These are phyloP conservation scores for Russula olivacea DNA, from an alignment of 768 basidiomycete species.

Conservation along the genomic window DNA sequence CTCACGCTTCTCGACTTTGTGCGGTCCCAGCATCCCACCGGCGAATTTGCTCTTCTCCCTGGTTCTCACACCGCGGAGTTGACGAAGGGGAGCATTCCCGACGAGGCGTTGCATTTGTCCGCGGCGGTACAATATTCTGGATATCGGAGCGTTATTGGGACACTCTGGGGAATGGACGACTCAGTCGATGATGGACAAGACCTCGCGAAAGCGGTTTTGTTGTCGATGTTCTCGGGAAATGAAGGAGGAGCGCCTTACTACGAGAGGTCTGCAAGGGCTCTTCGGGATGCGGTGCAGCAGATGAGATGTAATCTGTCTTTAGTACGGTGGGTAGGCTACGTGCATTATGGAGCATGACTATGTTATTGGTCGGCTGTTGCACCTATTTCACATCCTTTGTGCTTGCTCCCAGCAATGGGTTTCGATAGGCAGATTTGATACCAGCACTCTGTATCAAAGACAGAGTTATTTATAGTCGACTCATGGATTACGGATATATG, in stretches of 20 bases:
- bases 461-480: no score
- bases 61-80: conserved; percentile 11
- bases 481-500: no score
- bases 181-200: background rate
- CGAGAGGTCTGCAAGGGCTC: background rate
- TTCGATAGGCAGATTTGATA: no score
- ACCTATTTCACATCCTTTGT: no score
- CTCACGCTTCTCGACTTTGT: conserved; percentile 7
- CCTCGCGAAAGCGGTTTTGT: background rate
- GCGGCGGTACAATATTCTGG: conserved; percentile 3
- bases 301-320: background rate
- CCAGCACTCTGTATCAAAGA: no score
- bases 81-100: background rate
- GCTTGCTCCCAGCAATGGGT: no score
- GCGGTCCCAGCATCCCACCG: conserved; percentile 4
- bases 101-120: conserved; percentile 18
- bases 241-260: background rate
- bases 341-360: conserved; percentile 11
- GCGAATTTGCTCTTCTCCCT: conserved; percentile 14
- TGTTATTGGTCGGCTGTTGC: no score
- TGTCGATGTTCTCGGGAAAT: background rate
- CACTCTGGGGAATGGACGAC: background rate
- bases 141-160: background rate
- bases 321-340: conserved; percentile 12
- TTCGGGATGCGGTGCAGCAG: background rate